These are phyloP conservation scores for Colletotrichum truncatum DNA, from an alignment of 2,329 filamentous ascomycete genomes.

Conservation along the genomic window DNA sequence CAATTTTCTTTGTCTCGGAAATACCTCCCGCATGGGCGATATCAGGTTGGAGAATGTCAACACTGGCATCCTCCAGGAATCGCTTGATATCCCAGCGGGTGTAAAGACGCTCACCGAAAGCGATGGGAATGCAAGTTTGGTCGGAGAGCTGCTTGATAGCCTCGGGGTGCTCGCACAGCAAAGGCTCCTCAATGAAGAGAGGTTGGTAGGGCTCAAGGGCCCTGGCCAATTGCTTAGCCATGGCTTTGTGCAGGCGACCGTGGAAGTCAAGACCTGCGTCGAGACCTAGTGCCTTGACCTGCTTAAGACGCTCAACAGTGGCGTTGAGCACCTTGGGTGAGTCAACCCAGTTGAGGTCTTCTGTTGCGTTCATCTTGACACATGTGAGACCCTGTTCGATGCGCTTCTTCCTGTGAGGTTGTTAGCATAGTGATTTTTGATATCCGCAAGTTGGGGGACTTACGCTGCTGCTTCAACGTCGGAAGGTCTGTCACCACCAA, in stretches of 20 bases:
- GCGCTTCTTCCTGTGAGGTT: constrained; percentile 51
- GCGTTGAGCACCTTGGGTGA: constrained; percentile 65
- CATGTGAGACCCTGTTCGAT: constrained; percentile 64
- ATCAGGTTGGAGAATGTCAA: constrained; percentile 75
- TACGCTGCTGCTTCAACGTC: constrained; percentile 68
- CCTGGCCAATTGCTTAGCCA: constrained; percentile 74
- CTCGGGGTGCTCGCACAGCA: constrained; percentile 69
- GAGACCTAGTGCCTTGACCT: constrained; percentile 70
- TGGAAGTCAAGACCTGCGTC: constrained; percentile 77
- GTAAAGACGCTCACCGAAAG: constrained; percentile 72
- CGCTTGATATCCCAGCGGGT: constrained; percentile 73
- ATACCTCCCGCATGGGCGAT: constrained; percentile 72
- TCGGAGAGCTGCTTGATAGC: constrained; percentile 66
- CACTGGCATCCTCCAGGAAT: constrained; percentile 67
- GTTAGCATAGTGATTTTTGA: background rate
- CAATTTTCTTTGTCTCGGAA: constrained; percentile 70
- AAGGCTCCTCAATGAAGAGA: constrained; percentile 73
- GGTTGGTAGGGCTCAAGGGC: constrained; percentile 69
- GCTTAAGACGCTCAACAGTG: constrained; percentile 68
- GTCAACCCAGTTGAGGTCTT: constrained; percentile 74
- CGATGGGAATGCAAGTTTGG: constrained; percentile 67
- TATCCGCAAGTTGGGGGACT: constrained; percentile 20
- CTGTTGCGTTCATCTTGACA: constrained; percentile 77
- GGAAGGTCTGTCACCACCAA: constrained; percentile 70
- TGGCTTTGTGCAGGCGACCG: constrained; percentile 73